These are phyloP conservation scores for Yarrowia phangngaensis DNA, from an alignment of 805 yeast genomes.

Conservation along the genomic window DNA sequence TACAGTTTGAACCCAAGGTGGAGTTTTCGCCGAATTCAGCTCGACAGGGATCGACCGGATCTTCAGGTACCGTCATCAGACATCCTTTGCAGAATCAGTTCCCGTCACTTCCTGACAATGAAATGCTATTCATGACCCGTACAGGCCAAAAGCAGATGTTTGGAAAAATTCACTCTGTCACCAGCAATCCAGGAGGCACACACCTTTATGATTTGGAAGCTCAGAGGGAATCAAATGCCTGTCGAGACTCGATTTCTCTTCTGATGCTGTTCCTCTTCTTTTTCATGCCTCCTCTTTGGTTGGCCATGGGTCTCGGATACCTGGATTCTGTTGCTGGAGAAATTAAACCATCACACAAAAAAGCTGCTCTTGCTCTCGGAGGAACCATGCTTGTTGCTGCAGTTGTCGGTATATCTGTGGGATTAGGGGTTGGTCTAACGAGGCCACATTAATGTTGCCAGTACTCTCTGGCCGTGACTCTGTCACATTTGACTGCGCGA, in stretches of 20 bases:
- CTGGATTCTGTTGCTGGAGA: constrained; percentile 39
- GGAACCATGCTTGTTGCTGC: constrained; percentile 12
- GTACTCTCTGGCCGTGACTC: neutral
- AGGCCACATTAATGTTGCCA: no score
- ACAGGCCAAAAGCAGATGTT: constrained; percentile 13
- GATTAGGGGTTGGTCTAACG: constrained; percentile 23
- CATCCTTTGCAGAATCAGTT: constrained; percentile 23
- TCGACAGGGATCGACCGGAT: constrained; percentile 7
- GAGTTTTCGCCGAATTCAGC: neutral
- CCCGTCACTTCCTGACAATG: constrained; percentile 20
- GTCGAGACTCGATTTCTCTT: constrained; percentile 18
- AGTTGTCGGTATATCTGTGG: constrained; percentile 23
- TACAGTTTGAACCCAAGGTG: no score
- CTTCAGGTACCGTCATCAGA: constrained; percentile 16
- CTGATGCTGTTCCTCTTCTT: constrained; percentile 11
- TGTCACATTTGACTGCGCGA: neutral
- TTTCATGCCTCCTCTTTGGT: constrained; percentile 42
- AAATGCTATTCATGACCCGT: constrained; percentile 23
- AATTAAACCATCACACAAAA: constrained; percentile 37
- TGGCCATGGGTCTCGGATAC: constrained; percentile 41
- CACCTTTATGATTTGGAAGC: constrained; percentile 17
- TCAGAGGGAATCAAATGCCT: constrained; percentile 5
- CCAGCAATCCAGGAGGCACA: constrained; percentile 17
- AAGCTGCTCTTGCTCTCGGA: constrained; percentile 38
- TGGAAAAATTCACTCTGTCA: constrained; percentile 3